A percentile compares a stretch with the other conserved stretches of the same genome.
phyloP scores from a whole-genome alignment of 1,284 basidiomycete species.

The Moniliella sp. region DNA sequence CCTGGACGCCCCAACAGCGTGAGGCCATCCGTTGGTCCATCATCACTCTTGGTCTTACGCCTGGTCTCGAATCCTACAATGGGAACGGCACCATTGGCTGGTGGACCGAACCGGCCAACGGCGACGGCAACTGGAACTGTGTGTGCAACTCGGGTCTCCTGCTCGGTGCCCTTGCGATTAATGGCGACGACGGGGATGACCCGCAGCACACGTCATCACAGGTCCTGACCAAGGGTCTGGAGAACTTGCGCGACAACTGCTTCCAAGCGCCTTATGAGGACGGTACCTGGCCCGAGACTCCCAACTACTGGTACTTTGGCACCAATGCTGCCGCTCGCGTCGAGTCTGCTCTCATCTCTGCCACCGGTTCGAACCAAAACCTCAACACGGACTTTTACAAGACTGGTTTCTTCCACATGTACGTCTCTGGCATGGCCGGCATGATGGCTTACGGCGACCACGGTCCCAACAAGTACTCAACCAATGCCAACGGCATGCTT shows the following conservation, averaged over 20 bases:
- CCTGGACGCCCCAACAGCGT: slow-evolving; percentile 56
- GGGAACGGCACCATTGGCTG: slow-evolving; percentile 34
- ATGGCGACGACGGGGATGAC: slow-evolving; percentile 36
- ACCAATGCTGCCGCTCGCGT: slow-evolving; percentile 83
- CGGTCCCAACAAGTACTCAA: slow-evolving; percentile 80
- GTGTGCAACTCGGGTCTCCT: slow-evolving; percentile 81
- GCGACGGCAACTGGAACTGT: slow-evolving; percentile 82
- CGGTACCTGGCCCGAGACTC: slow-evolving; percentile 82
- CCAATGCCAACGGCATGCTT: slow-evolving; percentile 26
- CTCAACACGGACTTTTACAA: slow-evolving; percentile 47
- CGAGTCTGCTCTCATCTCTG: slow-evolving; percentile 56
- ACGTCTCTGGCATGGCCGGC: slow-evolving; percentile 58
- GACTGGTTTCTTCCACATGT: slow-evolving; percentile 78
- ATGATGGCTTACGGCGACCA: slow-evolving; percentile 78
- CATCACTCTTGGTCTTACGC: slow-evolving; percentile 47
- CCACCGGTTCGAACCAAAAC: slow-evolving; percentile 62
- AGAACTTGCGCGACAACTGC: slow-evolving; percentile 61
- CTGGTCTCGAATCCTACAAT: slow-evolving; percentile 38
- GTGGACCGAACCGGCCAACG: slow-evolving; percentile 35
- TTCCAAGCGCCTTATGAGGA: slow-evolving; percentile 44
- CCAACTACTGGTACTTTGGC: slow-evolving; percentile 45
- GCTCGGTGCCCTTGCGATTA: slow-evolving; percentile 68
- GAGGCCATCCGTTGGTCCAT: slow-evolving; percentile 51
- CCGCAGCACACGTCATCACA: slow-evolving; percentile 3
- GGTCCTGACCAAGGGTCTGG: slow-evolving; percentile 48